Evolutionary conservation across 306 rosid genomes (phyloP), one percentile per base, ranked within the genome.

Genomic region (Calophaca sinica): DNA sequence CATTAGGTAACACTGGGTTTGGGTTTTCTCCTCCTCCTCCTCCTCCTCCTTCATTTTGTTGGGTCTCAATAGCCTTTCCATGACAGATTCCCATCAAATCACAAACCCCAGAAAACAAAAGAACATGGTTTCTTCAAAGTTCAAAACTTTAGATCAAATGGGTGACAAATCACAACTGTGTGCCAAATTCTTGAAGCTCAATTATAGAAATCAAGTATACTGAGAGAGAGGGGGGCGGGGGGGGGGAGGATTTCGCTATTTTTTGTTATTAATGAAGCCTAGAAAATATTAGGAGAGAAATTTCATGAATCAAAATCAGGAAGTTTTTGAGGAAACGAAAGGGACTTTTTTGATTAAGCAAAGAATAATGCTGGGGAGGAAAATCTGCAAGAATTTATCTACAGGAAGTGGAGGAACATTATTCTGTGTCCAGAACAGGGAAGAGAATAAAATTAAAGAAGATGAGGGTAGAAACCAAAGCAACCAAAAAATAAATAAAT

Each of bases 51-150:
- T 45, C 51, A 1, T 3, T 49, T 77, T 72, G 63, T 48, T 83
- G 59, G 82, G 79, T 73, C 79, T 67, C 84, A 58, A 76, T 70
- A 49, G 83, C 85, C 67, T 85, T 88, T 83, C 88, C 89, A 73
- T 88, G 88, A 74, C 92, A 88, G 75, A 88, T 84, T 73, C 92
- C 92, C 92, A 88, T 88, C 84, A 83, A 45, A 11, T 45, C 13
- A 42, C 9, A 8, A 42, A 20, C 26, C 26, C 26, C 26, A 33
- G 36, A 4, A 33, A 33, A 33, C 3, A 33, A 33, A 33, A 33
- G 36, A 33, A 33, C 36, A 33, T 20, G 26, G 26, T 20, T 20
- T 20, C 26, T 20, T 20, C 26, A 20, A 20, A 20, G 26, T 20
- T 20, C 26, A 20, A 20, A 20, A 20, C 26, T 20, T 20, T 0